Evolutionary conservation across 225 moss, liverwort and hornwort genomes (phyloP), one percentile per base, ranked within the genome.

Genomic region (Marchantia paleacea): DNA sequence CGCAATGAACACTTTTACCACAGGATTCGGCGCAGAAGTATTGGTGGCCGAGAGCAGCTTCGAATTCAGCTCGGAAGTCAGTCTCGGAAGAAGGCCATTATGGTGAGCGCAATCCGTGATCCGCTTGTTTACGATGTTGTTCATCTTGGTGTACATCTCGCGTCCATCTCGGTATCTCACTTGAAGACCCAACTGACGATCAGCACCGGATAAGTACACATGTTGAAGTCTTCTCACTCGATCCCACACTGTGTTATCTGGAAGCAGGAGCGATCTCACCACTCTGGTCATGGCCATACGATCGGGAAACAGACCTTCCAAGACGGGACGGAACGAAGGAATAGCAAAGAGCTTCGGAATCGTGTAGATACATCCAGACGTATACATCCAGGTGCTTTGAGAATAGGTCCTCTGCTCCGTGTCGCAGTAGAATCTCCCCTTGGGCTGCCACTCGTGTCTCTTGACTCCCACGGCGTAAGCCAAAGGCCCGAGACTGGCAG

Each of bases 341-440:
- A 90, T 86, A 77, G 94, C 86, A 71, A 90, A 93, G 29, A 91
- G 80, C 80, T 89, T 93, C 9, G 94, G 91, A 80, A 91, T 85
- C 79, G 93, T 92, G 77, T 91, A 84, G 48, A 94, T 83, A 81
- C 91, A 94, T 67, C 91, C 89, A 0, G 85, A 81, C 75, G 90
- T 87, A 81, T 90, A 93, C 54, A 93, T 82, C 93, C 93, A 94
- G 0, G 91, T 88, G 57, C 90, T 66, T 7, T 87, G 54, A 18
- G 80, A 80, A 19, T 83, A 90, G 19, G 87, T 87, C 1, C 85
- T 81, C 55, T 94, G 94, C 86, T 94, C 94, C 69, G 83, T 85
- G n/a, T 85, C 77, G 79, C 92, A 93, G 86, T 72, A 94, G 77
- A 94, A 94, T 13, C 92, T 81, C 0, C 85, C 82, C 11, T 77